These are phyloP conservation scores for Didymella segeticola DNA, from an alignment of 2,329 filamentous ascomycete genomes.

Conservation along the genomic window DNA sequence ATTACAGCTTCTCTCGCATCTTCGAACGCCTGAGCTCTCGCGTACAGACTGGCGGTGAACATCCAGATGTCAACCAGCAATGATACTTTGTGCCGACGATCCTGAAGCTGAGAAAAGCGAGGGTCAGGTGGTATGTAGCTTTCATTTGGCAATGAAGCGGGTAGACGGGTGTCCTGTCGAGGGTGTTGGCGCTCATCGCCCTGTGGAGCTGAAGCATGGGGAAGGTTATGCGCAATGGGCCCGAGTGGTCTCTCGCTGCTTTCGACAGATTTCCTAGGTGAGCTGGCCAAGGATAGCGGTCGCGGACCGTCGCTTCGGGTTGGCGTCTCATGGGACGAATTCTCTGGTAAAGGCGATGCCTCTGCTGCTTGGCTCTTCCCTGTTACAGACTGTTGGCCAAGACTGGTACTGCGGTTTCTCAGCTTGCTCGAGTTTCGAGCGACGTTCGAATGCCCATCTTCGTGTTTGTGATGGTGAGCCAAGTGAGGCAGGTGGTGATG, in stretches of 20 bases:
- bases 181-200: slow-evolving; percentile 51
- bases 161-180: slow-evolving; percentile 53
- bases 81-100: slow-evolving; percentile 62
- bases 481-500: slow-evolving; percentile 47
- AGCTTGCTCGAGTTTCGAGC: slow-evolving; percentile 50
- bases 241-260: slow-evolving; percentile 46
- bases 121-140: slow-evolving; percentile 51
- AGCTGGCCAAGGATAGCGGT: slow-evolving; percentile 31
- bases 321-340: slow-evolving; percentile 25
- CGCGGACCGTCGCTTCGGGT: slow-evolving; percentile 24
- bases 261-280: slow-evolving; percentile 36
- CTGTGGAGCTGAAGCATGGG: slow-evolving; percentile 47
- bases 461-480: slow-evolving; percentile 42
- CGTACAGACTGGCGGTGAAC: slow-evolving; percentile 86
- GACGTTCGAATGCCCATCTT: slow-evolving; percentile 43
- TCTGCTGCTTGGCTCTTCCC: slow-evolving; percentile 31
- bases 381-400: slow-evolving; percentile 33
- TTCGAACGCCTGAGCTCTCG: slow-evolving; percentile 77
- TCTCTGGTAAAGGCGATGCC: slow-evolving; percentile 34
- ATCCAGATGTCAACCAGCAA: slow-evolving; percentile 84
- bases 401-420: slow-evolving; percentile 50
- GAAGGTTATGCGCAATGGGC: slow-evolving; percentile 51
- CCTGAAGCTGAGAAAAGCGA: slow-evolving; percentile 58
- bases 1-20: slow-evolving; percentile 80
- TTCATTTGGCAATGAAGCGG: slow-evolving; percentile 47